Evolutionary conservation across 208 protist genomes (phyloP), one percentile per base, ranked within the genome.

Genomic region (Acanthamoeba sp.): DNA sequence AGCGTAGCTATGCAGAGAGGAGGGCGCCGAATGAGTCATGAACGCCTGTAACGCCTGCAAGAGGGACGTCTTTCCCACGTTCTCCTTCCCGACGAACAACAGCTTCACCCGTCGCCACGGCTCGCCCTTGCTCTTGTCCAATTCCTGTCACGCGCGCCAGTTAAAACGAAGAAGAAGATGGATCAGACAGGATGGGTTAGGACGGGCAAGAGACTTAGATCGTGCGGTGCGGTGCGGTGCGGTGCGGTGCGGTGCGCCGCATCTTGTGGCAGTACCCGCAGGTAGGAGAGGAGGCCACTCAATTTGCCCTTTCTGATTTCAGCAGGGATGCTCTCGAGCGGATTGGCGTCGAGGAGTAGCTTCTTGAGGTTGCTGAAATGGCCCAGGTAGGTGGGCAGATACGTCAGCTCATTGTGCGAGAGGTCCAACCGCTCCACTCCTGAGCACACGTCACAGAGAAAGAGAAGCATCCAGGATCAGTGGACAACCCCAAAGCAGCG

Each of bases 41-140:
- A 88, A 88, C 18, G 80, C 40, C 80, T 88, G 80, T 48, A 91
- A 40, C 3, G 85, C 85, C n/a, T 52, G 52, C 38, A 91, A 38
- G 10, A 91, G 62, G 29, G 57, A 45, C 36, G 85, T 91, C 85
- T 91, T 91, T 3, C 85, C 85, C 38, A 91, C 85, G 7, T 91
- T 91, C 22, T 66, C 85, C 42, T 91, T 73, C 9, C 85, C 85
- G 14, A 91, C 85, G 27, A 91, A 91, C 20, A 91, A 34, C 24
- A 91, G 85, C 40, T 91, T 91, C 34, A 91, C 85, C 7, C 80
- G 80, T 22, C 80, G 80, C 80, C 80, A 88, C 32, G 80, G 80
- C 80, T 88, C 80, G 18, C 80, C 80, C 32, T 88, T 88, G 80
- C 80, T 88, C 48, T 88, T 88, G 27, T 88, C 80, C 80, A 88